Evolutionary conservation across 2,329 filamentous ascomycete genomes (phyloP), one percentile per base, ranked within the genome.

Genomic region (Rachicladosporium sp.): DNA sequence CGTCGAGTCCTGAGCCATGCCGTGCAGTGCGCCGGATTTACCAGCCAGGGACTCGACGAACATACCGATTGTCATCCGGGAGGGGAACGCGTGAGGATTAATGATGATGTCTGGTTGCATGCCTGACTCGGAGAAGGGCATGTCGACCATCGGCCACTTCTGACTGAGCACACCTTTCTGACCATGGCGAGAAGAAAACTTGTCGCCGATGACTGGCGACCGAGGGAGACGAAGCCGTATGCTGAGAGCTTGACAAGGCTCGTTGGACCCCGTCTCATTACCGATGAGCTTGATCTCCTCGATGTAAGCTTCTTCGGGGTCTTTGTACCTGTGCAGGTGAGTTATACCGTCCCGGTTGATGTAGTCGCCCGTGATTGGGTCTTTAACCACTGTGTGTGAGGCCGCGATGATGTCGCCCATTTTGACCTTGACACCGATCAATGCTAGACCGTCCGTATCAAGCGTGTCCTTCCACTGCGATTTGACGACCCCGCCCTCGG

Each of bases 31-130:
- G 35, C 91, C 91, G 7, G 89, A 78, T 67, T 98, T 98, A 45
- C 91, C 91, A 7, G 91, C 91, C 38, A 98, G 73, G 4, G 88
- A 95, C 68, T 98, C 91, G 57, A 98, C 78, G 63, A 98, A 96
- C 85, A 96, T 96, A 57, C 91, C 91, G 58, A 98, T 98, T 13
- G 91, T 98, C 91, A 98, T 98, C 64, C 91, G 88, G 35, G 89
- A 96, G 6, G 91, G 91, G 73, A 98, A 98, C 57, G 91, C 91
- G 72, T 98, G 91, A 31, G 91, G 91, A 67, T 98, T 98, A 71
- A 98, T 98, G 64, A 98, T 98, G 54, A 94, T 73, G 63, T 98
- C 91, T 7, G 91, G 91, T 57, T 95, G 88, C 45, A 98, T 96
- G 39, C 91, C 91, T 5, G 82, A 84, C 66, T 98, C 91, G 3